A percentile compares a stretch with the other conserved stretches of the same genome.
Conservation (phyloP, 129 eudicot genomes). For the Cynara cardunculus region DNA sequence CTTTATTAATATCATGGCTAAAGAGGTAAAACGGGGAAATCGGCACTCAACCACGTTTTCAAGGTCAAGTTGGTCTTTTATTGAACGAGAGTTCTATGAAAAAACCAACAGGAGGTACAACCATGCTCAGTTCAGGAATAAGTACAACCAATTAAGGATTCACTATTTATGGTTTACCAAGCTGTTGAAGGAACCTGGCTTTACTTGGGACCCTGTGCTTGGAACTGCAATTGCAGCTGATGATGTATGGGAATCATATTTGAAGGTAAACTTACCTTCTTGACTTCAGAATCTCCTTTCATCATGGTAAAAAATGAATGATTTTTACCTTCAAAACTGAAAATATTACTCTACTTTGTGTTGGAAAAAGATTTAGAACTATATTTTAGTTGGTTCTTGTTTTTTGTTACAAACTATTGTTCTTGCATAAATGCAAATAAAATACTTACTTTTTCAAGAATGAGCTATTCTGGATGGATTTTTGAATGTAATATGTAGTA, state of each 20-base stretch:
- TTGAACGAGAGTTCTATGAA: conserved; percentile 27
- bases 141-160: conserved; percentile 32
- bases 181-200: conserved; percentile 31
- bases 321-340: neutral
- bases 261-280: conserved; percentile 17
- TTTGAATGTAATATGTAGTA: no score
- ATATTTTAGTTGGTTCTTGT: neutral
- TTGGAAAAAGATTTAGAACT: neutral
- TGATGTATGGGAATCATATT: conserved; percentile 32
- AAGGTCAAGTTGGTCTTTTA: conserved; percentile 25
- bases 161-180: conserved; percentile 19
- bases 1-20: conserved; percentile 29
- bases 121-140: conserved; percentile 26
- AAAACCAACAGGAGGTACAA: conserved; percentile 24
- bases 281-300: neutral
- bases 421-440: neutral
- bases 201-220: conserved; percentile 27
- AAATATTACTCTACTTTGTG: neutral
- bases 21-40: conserved; percentile 25
- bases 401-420: neutral
- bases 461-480: neutral
- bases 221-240: conserved; percentile 19
- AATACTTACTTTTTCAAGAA: neutral
- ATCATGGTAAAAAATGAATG: neutral
- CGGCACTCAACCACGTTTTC: conserved; percentile 27